Evolutionary conservation across 768 basidiomycete species (phyloP), one percentile per base, ranked within the genome.

Genomic region (Termitomyces sp.): DNA sequence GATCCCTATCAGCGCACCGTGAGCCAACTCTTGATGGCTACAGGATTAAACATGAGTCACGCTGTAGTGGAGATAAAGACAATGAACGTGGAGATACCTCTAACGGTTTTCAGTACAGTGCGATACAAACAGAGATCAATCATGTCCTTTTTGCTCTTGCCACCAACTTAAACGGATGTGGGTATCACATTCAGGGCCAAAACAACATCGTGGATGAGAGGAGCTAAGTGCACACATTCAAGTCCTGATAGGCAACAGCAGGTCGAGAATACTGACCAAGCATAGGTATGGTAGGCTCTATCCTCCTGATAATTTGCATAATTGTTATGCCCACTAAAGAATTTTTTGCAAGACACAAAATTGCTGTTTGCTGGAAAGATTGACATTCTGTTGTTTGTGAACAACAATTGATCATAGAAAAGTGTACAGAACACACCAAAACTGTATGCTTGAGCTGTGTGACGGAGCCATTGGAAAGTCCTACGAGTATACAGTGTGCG

Each of bases 11-110:
- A n/a, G n/a, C n/a, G n/a, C n/a, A n/a, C n/a, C n/a, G n/a, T 63
- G 29, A 79, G 75, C 23, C 74, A 76, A 45, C 68, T 70, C 54
- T 82, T 78, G 71, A 82, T 76, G 4, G 65, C 80, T 81, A 54
- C 27, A 38, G 39, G 22, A 22, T 32, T 12, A 7, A 4, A 12
- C 15, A 31, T 36, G 16, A 16, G 47, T 52, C 2, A 7, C 11
- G 18, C 35, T 18, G 32, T 22, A 31, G 16, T 27, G 18, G 29
- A 41, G 5, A 33, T 22, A 42, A 32, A 39, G 7, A 11, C 16
- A 15, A 29, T n/a, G n/a, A n/a, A n/a, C n/a, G 13, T 33, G 5
- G 18, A 42, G 20, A 15, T 53, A 78, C 78, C 69, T 55, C 72
- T 66, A 16, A 78, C 73, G 11, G 73, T 77, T 62, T 73, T 74